These are phyloP conservation scores for Talaromyces wortmannii DNA, from an alignment of 495 filamentous ascomycete species.

Conservation along the genomic window DNA sequence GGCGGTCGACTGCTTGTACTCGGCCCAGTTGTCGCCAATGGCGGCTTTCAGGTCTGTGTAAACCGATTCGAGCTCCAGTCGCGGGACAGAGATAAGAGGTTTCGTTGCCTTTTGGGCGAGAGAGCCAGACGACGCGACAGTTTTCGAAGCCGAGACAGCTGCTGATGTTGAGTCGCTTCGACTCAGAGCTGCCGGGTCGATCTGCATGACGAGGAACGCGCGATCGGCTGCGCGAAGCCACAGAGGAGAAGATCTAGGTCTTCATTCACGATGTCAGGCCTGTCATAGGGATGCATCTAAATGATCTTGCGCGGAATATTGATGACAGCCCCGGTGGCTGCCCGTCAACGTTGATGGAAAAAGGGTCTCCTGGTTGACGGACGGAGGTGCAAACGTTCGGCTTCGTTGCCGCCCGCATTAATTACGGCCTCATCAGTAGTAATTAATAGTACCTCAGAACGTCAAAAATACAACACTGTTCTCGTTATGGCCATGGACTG, in stretches of 20 bases:
- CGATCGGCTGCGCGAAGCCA: conserved; percentile 40
- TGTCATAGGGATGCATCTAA: conserved; percentile 2
- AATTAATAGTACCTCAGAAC: too few relatives aligned
- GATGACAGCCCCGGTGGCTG: conserved; percentile 20
- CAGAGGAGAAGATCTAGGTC: conserved; percentile 25
- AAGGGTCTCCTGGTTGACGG: conserved; percentile 1
- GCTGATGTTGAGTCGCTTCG: conserved; percentile 57
- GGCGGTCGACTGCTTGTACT: conserved; percentile 78
- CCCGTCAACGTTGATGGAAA: conserved; percentile 17
- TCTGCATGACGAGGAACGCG: conserved; percentile 61
- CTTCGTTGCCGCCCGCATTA: conserved; percentile 5
- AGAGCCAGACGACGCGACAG: conserved; percentile 48
- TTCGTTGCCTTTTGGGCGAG: conserved; percentile 45
- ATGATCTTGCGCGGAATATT: conserved; percentile 6
- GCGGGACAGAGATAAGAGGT: conserved; percentile 61
- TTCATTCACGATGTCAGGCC: conserved; percentile 27
- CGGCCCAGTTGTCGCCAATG: conserved; percentile 79
- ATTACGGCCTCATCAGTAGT: too few relatives aligned
- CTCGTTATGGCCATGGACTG: too few relatives aligned
- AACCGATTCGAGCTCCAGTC: conserved; percentile 84
- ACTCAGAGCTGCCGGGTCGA: conserved; percentile 78
- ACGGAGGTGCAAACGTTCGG: conserved; percentile 2
- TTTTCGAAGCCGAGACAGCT: conserved; percentile 52
- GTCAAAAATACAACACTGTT: too few relatives aligned
- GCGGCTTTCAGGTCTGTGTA: conserved; percentile 79